These are phyloP conservation scores for Verticillium isaacii DNA, from an alignment of 2,329 filamentous ascomycete species.

Conservation along the genomic window DNA sequence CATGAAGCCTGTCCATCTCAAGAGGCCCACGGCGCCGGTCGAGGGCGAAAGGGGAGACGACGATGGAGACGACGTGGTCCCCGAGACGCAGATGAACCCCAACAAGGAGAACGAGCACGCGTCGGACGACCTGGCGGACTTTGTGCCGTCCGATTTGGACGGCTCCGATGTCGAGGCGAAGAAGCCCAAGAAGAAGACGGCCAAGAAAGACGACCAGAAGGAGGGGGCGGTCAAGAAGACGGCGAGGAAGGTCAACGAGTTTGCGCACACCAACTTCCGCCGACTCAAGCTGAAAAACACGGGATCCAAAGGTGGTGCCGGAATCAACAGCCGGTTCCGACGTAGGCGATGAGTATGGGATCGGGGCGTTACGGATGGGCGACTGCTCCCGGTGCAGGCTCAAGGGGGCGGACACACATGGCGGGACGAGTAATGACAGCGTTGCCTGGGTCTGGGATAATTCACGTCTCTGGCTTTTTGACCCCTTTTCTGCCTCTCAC, in stretches of 20 bases:
- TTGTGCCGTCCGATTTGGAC: slow-evolving; percentile 27
- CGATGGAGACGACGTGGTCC: slow-evolving; percentile 29
- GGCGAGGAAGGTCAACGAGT: slow-evolving; percentile 56
- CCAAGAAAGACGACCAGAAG: slow-evolving; percentile 18
- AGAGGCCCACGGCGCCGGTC: slow-evolving; percentile 34
- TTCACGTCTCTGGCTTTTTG: background rate
- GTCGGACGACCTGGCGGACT: slow-evolving; percentile 22
- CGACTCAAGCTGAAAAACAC: slow-evolving; percentile 58
- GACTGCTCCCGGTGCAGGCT: background rate
- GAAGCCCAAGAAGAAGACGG: slow-evolving; percentile 23
- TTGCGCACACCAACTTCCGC: slow-evolving; percentile 64
- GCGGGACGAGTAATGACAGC: background rate
- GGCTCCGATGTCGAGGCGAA: slow-evolving; percentile 23
- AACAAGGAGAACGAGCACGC: slow-evolving; percentile 22
- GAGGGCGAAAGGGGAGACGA: slow-evolving; percentile 21
- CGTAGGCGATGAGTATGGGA: slow-evolving; percentile 33
- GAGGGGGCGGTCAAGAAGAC: slow-evolving; percentile 45
- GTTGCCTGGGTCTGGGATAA: background rate
- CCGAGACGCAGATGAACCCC: slow-evolving; percentile 30
- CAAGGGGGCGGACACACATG: background rate
- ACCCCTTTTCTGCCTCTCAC: too few relatives aligned
- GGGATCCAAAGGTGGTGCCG: slow-evolving; percentile 57
- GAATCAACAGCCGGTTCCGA: slow-evolving; percentile 53
- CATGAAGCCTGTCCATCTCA: slow-evolving; percentile 50
- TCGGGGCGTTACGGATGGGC: background rate